phyloP scores from a whole-genome alignment of 2,329 filamentous ascomycete genomes.

The Bimuria novae-zelandiae region DNA sequence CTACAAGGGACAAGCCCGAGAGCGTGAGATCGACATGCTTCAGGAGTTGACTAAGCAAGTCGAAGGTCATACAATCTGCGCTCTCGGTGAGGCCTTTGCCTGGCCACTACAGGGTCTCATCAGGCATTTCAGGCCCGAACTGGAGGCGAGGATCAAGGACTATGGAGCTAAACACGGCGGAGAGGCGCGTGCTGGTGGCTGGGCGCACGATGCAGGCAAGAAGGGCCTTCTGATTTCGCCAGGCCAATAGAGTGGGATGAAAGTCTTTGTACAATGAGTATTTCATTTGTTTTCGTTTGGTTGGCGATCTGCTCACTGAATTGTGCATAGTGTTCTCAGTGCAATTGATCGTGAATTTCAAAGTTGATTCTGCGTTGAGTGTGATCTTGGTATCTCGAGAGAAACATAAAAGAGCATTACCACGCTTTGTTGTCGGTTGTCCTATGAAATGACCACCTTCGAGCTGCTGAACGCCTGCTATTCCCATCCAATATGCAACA shows the following conservation, averaged over 20 bases:
- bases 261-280: constrained; percentile 38
- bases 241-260: constrained; percentile 68
- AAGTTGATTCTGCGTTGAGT: not conserved
- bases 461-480: not conserved
- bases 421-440: not conserved
- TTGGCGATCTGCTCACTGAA: constrained; percentile 28
- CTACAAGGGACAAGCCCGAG: constrained; percentile 84
- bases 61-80: constrained; percentile 98
- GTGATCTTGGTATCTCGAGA: constrained; percentile 17
- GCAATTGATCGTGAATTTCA: constrained; percentile 18
- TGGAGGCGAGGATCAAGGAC: constrained; percentile 87
- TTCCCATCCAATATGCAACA: not conserved
- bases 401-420: not conserved
- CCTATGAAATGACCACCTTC: not conserved
- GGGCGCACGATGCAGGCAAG: constrained; percentile 73
- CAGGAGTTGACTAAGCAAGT: constrained; percentile 99
- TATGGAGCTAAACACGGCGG: constrained; percentile 76
- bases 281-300: constrained; percentile 34
- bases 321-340: constrained; percentile 44
- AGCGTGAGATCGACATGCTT: constrained; percentile 98
- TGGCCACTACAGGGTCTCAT: constrained; percentile 99
- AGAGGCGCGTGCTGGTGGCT: constrained; percentile 81
- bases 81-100: constrained; percentile 94
- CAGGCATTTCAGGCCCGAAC: constrained; percentile 94
- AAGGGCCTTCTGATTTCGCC: constrained; percentile 86